Percentiles rank a stretch among this genome's conserved stretches.
Evolutionary conservation across 768 basidiomycete species (phyloP).

Genomic region (Lactifluus echinatus): DNA sequence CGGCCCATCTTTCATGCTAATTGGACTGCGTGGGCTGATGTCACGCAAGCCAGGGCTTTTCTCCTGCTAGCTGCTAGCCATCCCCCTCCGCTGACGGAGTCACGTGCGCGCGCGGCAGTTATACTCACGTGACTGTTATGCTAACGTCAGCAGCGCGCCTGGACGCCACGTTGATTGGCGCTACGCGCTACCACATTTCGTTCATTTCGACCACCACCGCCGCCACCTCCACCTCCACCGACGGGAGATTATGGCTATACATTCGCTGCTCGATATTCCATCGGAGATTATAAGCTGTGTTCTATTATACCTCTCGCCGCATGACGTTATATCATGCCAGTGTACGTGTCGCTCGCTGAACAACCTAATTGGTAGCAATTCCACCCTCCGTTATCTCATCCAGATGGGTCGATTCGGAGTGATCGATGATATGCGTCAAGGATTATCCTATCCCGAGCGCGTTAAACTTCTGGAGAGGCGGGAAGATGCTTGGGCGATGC

Average conservation of each 20-base stretch:
- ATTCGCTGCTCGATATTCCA: constrained; percentile 8
- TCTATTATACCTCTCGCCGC: not conserved
- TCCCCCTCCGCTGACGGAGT: too few relatives aligned
- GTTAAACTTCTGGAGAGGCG: constrained; percentile 8
- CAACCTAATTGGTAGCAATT: not conserved
- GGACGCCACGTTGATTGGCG: too few relatives aligned
- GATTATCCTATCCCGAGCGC: constrained; percentile 5
- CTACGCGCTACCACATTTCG: too few relatives aligned
- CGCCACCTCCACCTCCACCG: not conserved
- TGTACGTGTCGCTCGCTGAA: constrained; percentile 5
- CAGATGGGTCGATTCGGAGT: constrained; percentile 13
- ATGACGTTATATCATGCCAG: constrained; percentile 9
- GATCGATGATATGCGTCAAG: constrained; percentile 4
- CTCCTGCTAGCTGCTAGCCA: too few relatives aligned
- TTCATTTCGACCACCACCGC: too few relatives aligned
- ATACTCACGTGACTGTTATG: too few relatives aligned
- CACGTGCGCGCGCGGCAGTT: too few relatives aligned
- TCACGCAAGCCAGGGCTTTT: too few relatives aligned
- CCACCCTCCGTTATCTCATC: constrained; percentile 13
- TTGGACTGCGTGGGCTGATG: too few relatives aligned
- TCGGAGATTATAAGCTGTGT: constrained; percentile 9
- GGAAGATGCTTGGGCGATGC: constrained; percentile 12
- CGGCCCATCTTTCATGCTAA: too few relatives aligned
- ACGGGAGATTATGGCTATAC: not conserved
- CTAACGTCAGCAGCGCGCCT: not conserved